These are phyloP conservation scores for Volvox africanus DNA, from an alignment of 139 green algal genomes.

Conservation along the genomic window DNA sequence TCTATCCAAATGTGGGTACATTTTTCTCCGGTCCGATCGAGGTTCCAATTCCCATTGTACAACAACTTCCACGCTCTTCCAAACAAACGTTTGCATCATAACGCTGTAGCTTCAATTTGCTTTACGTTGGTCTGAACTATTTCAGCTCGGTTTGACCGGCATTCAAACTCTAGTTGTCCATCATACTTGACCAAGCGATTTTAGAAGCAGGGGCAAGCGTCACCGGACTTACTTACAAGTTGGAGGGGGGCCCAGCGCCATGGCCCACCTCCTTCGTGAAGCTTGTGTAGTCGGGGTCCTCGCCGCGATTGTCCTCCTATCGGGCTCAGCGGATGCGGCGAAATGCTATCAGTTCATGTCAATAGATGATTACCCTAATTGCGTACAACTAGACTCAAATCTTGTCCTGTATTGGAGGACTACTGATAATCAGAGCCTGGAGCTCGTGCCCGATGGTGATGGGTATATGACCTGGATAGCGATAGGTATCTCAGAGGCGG, in stretches of 20 bases:
- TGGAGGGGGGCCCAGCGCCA: not conserved
- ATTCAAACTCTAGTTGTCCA: too few relatives aligned
- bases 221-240: too few relatives aligned
- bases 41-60: too few relatives aligned
- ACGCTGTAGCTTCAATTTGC: too few relatives aligned
- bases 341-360: not conserved
- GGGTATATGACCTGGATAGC: constrained; percentile 21
- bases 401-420: constrained; percentile 7
- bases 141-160: too few relatives aligned
- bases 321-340: not conserved
- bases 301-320: not conserved
- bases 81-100: too few relatives aligned
- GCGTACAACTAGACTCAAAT: constrained; percentile 16
- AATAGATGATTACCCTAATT: not conserved
- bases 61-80: too few relatives aligned
- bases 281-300: not conserved
- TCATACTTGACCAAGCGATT: too few relatives aligned
- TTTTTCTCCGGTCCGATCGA: too few relatives aligned
- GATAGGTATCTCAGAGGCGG: constrained; percentile 36
- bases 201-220: too few relatives aligned
- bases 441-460: constrained; percentile 19
- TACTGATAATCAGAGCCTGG: not conserved
- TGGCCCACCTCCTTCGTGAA: not conserved
- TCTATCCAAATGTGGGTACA: too few relatives aligned
- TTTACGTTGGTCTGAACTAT: too few relatives aligned